Conservation (phyloP, 441 rosid genomes). For the Euphorbia celastroides region DNA sequence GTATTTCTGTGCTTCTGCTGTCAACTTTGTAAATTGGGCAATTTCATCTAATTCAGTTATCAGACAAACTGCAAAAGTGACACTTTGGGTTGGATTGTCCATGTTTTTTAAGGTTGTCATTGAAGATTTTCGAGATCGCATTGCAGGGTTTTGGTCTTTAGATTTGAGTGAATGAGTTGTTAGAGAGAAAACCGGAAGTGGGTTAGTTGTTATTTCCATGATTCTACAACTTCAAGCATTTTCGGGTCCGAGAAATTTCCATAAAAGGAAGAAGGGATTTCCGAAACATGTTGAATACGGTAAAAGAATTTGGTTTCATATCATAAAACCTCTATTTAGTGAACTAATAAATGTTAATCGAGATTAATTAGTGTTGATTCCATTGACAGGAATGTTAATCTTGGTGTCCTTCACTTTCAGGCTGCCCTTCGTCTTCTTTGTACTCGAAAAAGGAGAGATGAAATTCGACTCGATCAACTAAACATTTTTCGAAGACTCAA, state of each 20-base stretch:
- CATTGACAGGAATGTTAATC: constrained; percentile 43
- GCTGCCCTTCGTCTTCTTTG: constrained; percentile 52
- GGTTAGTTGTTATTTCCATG: constrained; percentile 61
- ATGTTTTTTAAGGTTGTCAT: constrained; percentile 51
- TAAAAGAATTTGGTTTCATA: constrained; percentile 15
- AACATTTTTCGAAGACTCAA: not conserved
- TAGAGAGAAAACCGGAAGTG: constrained; percentile 76
- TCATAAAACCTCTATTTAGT: not conserved
- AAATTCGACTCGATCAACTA: constrained; percentile 28
- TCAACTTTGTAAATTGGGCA: constrained; percentile 41
- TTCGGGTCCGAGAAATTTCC: not conserved
- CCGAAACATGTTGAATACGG: constrained; percentile 37
- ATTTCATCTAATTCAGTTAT: constrained; percentile 18
- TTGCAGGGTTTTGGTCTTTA: constrained; percentile 50
- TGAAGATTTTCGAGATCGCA: constrained; percentile 34
- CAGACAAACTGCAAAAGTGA: constrained; percentile 26
- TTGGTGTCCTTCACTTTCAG: constrained; percentile 47
- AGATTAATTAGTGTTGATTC: not conserved
- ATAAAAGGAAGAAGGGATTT: constrained; percentile 10
- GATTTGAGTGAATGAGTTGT: constrained; percentile 61
- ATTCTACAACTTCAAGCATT: constrained; percentile 42
- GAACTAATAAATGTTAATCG: not conserved
- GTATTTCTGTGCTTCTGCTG: constrained; percentile 49
- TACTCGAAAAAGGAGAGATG: constrained; percentile 38
- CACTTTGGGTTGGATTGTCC: constrained; percentile 35